Base-by-base conservation (phyloP, 2,329 filamentous ascomycete genomes). In the Xylaria sp. region DNA sequence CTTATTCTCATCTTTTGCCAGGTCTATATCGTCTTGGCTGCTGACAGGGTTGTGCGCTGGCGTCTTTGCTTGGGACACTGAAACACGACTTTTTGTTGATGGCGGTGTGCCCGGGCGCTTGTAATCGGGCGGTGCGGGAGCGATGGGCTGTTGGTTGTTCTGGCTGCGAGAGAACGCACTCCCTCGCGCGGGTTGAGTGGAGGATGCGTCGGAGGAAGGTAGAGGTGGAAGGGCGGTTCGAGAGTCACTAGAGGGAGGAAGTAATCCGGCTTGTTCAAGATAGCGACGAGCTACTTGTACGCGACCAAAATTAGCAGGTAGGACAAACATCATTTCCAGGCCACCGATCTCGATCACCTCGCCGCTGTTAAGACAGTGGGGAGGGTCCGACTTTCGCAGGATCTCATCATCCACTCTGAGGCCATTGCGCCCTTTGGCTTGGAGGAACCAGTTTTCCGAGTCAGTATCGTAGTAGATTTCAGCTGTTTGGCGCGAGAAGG, bases 291-390 rank as follows among this genome's bases (percentile, higher is more conserved):
- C 86, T 63, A 96, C 88, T 49, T 85, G 82, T 25, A 93, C 83
- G 23, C 87, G 85, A 59, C 81, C 82, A 47, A 87, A 82, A 68
- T 91, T 89, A 23, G 87, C 87, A 0, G 95, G 94, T n/a, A 96
- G 86, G 50, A 97, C 92, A 77, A 99, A 99, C 83, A 98, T 94
- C 95, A 99, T 99, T 80, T 99, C 94, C 0, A 95, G 91, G 56
- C 92, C 92, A 70, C 90, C 91, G 73, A 98, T 92, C 73, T 97
- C 93, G 61, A 99, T 89, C 45, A 98, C 92, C 74, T 94, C 89
- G 61, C 95, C 95, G 71, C 94, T 97, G 43, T 87, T 87, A 25
- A 99, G 83, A 31, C 86, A 80, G 35, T 87, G 84, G 37, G 87
- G 83, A 40, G 84, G 80, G 31, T 79, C 76, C 12, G 90, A 89